phyloP scores from a whole-genome alignment of 176 grass and related monocot species.

The Carex kokanica region DNA sequence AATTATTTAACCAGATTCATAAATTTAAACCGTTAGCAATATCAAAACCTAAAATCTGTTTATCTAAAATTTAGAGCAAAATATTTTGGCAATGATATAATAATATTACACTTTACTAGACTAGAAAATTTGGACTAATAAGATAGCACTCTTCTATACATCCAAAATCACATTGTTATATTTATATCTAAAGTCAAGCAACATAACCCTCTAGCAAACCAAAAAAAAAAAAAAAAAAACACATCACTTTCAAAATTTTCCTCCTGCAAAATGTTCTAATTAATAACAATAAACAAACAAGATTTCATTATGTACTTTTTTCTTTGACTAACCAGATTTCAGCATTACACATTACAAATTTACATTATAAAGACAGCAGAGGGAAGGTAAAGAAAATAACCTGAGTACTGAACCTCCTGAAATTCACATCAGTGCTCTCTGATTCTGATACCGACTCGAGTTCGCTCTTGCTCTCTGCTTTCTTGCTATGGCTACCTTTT shows the following conservation, averaged over 20 bases:
- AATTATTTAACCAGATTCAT: not conserved
- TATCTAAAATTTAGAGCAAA: not conserved
- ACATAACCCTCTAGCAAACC: too few relatives aligned
- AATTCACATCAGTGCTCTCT: conserved; percentile 35
- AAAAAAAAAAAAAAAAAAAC: not conserved
- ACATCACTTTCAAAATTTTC: not conserved
- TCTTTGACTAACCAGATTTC: not conserved
- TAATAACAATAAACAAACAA: not conserved
- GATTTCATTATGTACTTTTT: not conserved
- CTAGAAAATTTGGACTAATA: not conserved
- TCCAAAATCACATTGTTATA: not conserved
- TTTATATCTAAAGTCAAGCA: not conserved
- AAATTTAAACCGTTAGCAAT: not conserved
- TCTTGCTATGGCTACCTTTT: conserved; percentile 41
- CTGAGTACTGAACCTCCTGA: conserved; percentile 21
- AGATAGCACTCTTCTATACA: not conserved
- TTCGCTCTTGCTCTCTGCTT: conserved; percentile 38
- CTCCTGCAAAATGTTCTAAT: not conserved
- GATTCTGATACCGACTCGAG: conserved; percentile 31
- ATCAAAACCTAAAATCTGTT: too few relatives aligned
- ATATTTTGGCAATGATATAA: not conserved
- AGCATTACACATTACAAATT: not conserved
- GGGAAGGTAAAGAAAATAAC: not conserved
- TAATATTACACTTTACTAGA: not conserved
- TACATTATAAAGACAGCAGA: not conserved